Percentiles rank a stretch among this genome's conserved stretches.
phyloP scores from a whole-genome alignment of 2,329 filamentous ascomycete species.

The Diaporthe aspalathi region DNA sequence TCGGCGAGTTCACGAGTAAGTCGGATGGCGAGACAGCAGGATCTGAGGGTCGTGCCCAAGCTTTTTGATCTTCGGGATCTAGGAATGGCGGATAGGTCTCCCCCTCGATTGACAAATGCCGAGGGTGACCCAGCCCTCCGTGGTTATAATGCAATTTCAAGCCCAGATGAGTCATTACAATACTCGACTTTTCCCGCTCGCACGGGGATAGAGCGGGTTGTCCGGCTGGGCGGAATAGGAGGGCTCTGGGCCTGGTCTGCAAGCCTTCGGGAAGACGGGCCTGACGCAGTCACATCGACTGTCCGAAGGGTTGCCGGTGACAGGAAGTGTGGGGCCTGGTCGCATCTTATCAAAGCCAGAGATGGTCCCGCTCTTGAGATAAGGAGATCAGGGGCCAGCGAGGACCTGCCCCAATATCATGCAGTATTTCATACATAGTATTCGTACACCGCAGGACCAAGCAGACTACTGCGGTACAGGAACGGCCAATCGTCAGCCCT shows the following conservation, averaged over 20 bases:
- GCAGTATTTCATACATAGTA: conserved; percentile 4
- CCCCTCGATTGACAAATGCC: background rate
- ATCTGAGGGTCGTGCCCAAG: conserved; percentile 9
- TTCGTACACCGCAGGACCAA: background rate
- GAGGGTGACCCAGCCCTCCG: conserved; percentile 9
- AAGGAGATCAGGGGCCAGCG: conserved; percentile 27
- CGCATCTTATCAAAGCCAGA: conserved; percentile 30
- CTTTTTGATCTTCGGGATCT: conserved; percentile 19
- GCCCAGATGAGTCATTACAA: background rate
- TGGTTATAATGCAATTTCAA: background rate
- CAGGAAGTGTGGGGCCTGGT: conserved; percentile 31
- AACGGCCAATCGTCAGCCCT: conserved; percentile 17
- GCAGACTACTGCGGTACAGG: background rate
- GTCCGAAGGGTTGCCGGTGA: conserved; percentile 17
- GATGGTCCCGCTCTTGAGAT: conserved; percentile 22
- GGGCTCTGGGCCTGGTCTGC: background rate
- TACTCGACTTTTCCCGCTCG: background rate
- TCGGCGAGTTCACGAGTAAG: conserved; percentile 33
- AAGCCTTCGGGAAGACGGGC: background rate
- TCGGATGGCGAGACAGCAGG: conserved; percentile 4
- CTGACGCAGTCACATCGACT: conserved; percentile 4
- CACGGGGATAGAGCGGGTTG: background rate
- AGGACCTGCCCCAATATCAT: conserved; percentile 23
- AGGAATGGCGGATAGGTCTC: background rate
- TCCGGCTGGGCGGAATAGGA: background rate